Conservation (phyloP, 2,329 filamentous ascomycete species). For the Thielaviopsis musarum region DNA sequence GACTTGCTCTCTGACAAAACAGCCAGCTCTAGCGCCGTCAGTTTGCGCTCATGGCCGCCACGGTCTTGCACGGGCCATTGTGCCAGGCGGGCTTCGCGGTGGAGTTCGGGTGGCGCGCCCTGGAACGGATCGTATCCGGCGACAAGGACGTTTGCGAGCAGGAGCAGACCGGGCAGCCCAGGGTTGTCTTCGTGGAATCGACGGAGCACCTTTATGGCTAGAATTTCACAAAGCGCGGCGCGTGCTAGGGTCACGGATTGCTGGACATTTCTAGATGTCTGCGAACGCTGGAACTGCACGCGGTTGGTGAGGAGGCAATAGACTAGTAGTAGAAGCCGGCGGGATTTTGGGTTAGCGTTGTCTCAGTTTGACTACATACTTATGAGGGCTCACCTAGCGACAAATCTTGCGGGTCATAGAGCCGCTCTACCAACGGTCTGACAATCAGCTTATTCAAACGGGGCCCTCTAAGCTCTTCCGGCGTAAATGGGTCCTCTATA, state of each 20-base stretch:
- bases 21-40: slow-evolving; percentile 54
- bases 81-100: slow-evolving; percentile 26
- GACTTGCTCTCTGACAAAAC: slow-evolving; percentile 56
- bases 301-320: slow-evolving; percentile 58
- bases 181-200: slow-evolving; percentile 52
- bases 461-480: slow-evolving; percentile 46
- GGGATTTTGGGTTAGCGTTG: background rate
- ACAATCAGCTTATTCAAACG: slow-evolving; percentile 47
- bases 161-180: slow-evolving; percentile 43
- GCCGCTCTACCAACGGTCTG: slow-evolving; percentile 44
- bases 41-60: slow-evolving; percentile 31
- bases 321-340: slow-evolving; percentile 23
- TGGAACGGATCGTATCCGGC: slow-evolving; percentile 12
- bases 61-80: slow-evolving; percentile 23
- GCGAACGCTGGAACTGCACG: slow-evolving; percentile 51
- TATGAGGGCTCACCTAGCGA: slow-evolving; percentile 31
- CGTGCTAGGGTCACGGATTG: slow-evolving; percentile 54
- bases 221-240: slow-evolving; percentile 50
- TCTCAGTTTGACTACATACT: background rate
- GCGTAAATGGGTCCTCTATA: slow-evolving; percentile 21
- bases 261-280: slow-evolving; percentile 42
- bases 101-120: slow-evolving; percentile 21
- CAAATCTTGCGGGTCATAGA: slow-evolving; percentile 44
- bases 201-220: slow-evolving; percentile 49
- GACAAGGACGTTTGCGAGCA: slow-evolving; percentile 41